Conservation (phyloP, 2,329 filamentous ascomycete genomes). For the Didymella pomorum region DNA sequence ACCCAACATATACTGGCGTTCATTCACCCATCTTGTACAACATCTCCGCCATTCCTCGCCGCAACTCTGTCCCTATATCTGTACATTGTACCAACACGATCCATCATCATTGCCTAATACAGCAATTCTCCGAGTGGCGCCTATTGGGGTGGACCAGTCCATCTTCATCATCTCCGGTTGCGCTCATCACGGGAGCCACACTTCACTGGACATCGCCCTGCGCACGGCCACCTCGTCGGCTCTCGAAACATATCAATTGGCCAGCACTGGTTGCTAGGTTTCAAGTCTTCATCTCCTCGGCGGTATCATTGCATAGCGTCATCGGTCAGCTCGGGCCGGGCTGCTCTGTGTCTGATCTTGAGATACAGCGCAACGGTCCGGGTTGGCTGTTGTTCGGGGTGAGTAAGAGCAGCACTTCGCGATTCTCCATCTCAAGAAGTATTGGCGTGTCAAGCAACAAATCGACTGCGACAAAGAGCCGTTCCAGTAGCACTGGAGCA, state of each 20-base stretch:
- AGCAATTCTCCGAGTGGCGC: constrained; percentile 44
- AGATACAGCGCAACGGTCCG: constrained; percentile 47
- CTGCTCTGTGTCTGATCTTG: constrained; percentile 43
- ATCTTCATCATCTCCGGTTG: constrained; percentile 30
- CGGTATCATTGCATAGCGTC: constrained; percentile 31
- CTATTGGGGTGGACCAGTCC: constrained; percentile 19
- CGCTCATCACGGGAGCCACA: constrained; percentile 43
- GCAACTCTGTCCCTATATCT: constrained; percentile 19
- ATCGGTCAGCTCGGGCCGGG: constrained; percentile 44
- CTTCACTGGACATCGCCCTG: constrained; percentile 41
- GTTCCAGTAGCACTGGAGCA: not conserved
- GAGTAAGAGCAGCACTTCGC: constrained; percentile 6
- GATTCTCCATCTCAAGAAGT: not conserved
- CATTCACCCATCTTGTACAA: constrained; percentile 34
- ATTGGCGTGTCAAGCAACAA: not conserved
- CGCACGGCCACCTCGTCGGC: constrained; percentile 34
- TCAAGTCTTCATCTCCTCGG: constrained; percentile 40
- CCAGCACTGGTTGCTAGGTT: constrained; percentile 34
- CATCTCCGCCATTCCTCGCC: constrained; percentile 23
- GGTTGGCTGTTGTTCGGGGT: constrained; percentile 35
- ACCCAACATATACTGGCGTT: constrained; percentile 28
- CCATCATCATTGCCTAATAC: constrained; percentile 37
- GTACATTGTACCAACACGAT: constrained; percentile 32
- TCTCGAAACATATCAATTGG: constrained; percentile 46
- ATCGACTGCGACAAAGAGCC: not conserved